A percentile compares a stretch with the other conserved stretches of the same genome.
These are phyloP conservation scores for Trichoderma sp. DNA, from an alignment of 2,329 filamentous ascomycete species.

Conservation along the genomic window DNA sequence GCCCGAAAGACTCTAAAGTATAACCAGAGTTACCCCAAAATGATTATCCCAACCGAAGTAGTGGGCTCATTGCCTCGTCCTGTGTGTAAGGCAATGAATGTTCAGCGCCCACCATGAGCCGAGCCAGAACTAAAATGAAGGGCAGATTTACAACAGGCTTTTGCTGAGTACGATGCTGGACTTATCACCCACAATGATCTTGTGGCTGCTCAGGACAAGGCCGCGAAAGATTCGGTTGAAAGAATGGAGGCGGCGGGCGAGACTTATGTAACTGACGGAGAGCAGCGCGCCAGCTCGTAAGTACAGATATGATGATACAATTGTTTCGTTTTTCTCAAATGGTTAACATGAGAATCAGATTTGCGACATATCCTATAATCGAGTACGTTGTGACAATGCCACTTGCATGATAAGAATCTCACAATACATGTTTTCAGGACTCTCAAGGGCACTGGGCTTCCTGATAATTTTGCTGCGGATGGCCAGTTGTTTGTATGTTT, in stretches of 20 bases:
- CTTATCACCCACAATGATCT: constrained; percentile 24
- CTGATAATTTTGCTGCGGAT: constrained; percentile 24
- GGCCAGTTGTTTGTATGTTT: constrained; percentile 28
- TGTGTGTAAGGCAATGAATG: constrained; percentile 1
- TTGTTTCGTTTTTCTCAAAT: neutral
- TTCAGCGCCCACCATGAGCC: no score
- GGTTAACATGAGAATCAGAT: constrained; percentile 10
- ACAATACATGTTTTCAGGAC: constrained; percentile 6
- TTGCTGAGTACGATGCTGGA: constrained; percentile 27
- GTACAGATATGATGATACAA: neutral
- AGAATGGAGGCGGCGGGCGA: constrained; percentile 26
- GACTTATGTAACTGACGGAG: constrained; percentile 27
- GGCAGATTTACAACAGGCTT: constrained; percentile 28
- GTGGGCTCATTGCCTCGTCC: constrained; percentile 26
- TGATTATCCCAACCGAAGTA: constrained; percentile 25
- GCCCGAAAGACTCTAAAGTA: neutral
- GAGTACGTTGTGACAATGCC: constrained; percentile 13
- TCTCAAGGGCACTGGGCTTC: constrained; percentile 24
- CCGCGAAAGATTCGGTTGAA: constrained; percentile 27
- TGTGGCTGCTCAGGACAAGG: constrained; percentile 21
- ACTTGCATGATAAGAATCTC: neutral
- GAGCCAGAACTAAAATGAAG: neutral
- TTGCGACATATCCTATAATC: constrained; percentile 28
- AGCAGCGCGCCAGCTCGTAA: constrained; percentile 28
- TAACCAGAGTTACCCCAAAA: neutral